Evolutionary conservation across 352 stramenopile genomes (phyloP).

Genomic region (Saprolegnia parasitica): DNA sequence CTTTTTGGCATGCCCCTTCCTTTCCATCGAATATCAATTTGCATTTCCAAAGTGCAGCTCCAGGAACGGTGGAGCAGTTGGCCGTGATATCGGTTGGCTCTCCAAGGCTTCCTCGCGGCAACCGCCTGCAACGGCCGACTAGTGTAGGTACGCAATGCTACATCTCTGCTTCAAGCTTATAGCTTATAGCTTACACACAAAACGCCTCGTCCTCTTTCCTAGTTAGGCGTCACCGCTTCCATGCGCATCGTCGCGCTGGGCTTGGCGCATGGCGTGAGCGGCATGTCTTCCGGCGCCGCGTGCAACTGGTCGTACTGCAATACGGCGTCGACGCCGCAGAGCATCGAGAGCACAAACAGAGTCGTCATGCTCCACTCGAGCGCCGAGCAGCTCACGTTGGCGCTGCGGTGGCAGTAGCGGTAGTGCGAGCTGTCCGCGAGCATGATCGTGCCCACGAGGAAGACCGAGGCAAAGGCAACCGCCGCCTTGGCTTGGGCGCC

Average conservation of each 20-base stretch:
- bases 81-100: no score
- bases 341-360: constrained; percentile 15
- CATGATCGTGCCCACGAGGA: constrained; percentile 5
- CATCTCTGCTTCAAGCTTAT: no score
- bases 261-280: background rate
- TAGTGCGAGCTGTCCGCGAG: constrained; percentile 13
- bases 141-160: no score
- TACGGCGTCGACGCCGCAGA: background rate
- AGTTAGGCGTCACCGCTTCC: no score
- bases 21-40: no score
- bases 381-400: constrained; percentile 13
- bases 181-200: no score
- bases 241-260: background rate
- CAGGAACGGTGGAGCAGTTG: no score
- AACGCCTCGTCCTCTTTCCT: no score
- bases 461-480: background rate
- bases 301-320: background rate
- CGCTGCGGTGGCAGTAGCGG: constrained; percentile 13
- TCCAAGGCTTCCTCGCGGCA: no score
- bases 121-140: no score
- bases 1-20: no score
- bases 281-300: background rate
- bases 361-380: constrained; percentile 20
- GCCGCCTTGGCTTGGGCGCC: background rate
- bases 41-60: no score